Base-by-base conservation (phyloP, 2,329 filamentous ascomycete genomes). In the Fusarium nematophilum region DNA sequence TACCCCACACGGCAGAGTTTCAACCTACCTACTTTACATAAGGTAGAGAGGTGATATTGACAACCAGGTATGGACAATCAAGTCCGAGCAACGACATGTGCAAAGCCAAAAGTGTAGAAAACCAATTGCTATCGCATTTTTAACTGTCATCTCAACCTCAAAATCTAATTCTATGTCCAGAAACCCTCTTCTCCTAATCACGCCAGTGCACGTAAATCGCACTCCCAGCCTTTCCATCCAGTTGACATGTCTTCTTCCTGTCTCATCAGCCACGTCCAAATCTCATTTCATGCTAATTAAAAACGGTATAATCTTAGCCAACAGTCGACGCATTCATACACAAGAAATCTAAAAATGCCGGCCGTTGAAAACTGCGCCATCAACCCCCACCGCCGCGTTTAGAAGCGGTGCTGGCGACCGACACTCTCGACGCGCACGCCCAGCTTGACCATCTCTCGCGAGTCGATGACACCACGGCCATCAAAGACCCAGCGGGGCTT, bases 401-500 rank as follows among this genome's bases (percentile, higher is more conserved):
- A 78, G 67, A 78, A 78, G 29, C 74, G 75, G 67, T 78, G 75
- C 65, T 79, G 79, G 17, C 79, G 77, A 15, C 83, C 83, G 27
- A 85, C 78, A 57, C 79, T 83, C 74, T 84, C 81, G 9, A 85
- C 80, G 14, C 77, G 74, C 43, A 85, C 75, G 11, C 80, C 82
- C n/a, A 85, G 72, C 72, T 78, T 78, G 31, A 74, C 73, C 76
- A 84, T 79, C 61, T 78, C 75, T 17, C 72, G 71, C 14, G 75
- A 76, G 61, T 85, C 80, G 39, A 85, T 78, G 25, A 84, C 78
- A 31, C 82, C 81, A 49, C 81, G 80, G n/a, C 83, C 83, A 55
- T 86, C 83, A 71, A 86, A 86, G 21, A 85, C 74, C 81, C 81
- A 84, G 52, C 78, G 80, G 9, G 83, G 83, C 72, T 81, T 79